Conservation (phyloP, 129 eudicot species). For the Helianthus tuberosus region DNA sequence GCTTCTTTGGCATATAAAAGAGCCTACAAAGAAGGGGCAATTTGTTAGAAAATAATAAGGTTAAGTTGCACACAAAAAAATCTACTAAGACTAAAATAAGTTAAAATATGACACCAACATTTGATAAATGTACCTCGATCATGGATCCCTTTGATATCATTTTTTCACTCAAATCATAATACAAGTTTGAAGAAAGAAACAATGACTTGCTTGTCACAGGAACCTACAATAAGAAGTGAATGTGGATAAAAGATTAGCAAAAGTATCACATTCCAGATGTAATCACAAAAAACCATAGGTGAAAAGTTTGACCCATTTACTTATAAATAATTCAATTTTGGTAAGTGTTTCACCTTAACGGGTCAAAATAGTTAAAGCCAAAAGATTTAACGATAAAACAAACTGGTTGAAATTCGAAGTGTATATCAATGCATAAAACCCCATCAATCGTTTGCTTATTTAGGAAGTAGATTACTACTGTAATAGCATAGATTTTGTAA, state of each 20-base stretch:
- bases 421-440: neutral
- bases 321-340: conserved; percentile 1
- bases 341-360: neutral
- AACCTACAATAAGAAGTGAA: conserved; percentile 47
- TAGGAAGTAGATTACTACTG: neutral
- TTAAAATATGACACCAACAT: neutral
- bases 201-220: conserved; percentile 51
- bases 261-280: no score
- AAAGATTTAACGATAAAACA: neutral
- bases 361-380: conserved; percentile 1
- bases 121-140: conserved; percentile 55
- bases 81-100: neutral
- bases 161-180: conserved; percentile 66
- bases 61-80: neutral
- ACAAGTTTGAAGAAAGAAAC: conserved; percentile 71
- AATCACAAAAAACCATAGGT: no score
- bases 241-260: no score
- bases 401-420: neutral
- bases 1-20: conserved; percentile 87
- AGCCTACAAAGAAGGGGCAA: conserved; percentile 55
- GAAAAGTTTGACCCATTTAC: no score
- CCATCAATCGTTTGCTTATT: neutral
- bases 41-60: conserved; percentile 6
- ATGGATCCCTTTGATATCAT: conserved; percentile 57
- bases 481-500: conserved; percentile 1